Conservation (phyloP, 2,329 filamentous ascomycete genomes). For the Cordyceps farinosa region DNA sequence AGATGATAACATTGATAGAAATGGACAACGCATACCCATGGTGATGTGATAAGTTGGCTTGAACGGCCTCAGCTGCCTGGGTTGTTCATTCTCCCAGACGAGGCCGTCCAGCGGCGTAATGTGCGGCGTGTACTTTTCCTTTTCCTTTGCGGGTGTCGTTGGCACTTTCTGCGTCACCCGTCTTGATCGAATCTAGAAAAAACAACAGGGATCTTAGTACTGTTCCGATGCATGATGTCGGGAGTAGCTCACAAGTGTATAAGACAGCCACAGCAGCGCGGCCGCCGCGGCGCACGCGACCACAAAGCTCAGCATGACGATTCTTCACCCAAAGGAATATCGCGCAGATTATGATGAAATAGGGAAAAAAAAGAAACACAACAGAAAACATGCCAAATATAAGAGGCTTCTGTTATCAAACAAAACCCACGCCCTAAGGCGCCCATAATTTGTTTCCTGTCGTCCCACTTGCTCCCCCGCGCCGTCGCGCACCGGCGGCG, state of each 20-base stretch:
- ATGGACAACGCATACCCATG: slow-evolving; percentile 40
- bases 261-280: slow-evolving; percentile 5
- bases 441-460: too few relatives aligned
- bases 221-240: not conserved
- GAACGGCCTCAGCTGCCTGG: slow-evolving; percentile 31
- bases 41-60: slow-evolving; percentile 52
- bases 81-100: slow-evolving; percentile 6
- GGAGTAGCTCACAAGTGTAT: not conserved
- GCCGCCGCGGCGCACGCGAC: not conserved
- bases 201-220: not conserved
- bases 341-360: not conserved
- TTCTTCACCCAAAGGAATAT: too few relatives aligned
- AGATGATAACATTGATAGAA: slow-evolving; percentile 1
- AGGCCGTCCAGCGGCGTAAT: slow-evolving; percentile 5
- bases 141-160: not conserved
- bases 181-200: not conserved
- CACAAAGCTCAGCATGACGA: not conserved
- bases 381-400: not conserved
- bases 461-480: too few relatives aligned
- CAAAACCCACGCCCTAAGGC: too few relatives aligned
- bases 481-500: too few relatives aligned
- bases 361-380: not conserved
- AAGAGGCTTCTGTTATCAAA: not conserved
- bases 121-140: not conserved
- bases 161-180: not conserved